These are phyloP conservation scores for Epichloe baconii DNA, from an alignment of 2,329 filamentous ascomycete species.

Conservation along the genomic window DNA sequence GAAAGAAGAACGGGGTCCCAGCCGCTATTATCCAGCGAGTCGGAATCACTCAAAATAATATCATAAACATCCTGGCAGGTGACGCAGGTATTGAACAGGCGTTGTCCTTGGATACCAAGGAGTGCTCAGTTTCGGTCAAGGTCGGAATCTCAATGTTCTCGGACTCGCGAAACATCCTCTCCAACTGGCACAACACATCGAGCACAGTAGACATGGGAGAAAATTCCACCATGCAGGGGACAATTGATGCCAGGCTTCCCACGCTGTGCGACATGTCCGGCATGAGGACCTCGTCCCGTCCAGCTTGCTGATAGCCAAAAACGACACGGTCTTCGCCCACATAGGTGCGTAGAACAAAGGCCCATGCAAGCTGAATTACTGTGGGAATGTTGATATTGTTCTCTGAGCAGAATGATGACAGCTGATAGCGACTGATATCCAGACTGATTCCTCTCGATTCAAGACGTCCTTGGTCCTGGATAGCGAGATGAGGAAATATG, in stretches of 20 bases:
- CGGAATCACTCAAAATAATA: slow-evolving; percentile 7
- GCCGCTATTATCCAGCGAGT: slow-evolving; percentile 4
- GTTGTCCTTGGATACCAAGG: slow-evolving; percentile 27
- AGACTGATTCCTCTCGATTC: slow-evolving; percentile 26
- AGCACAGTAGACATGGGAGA: slow-evolving; percentile 19
- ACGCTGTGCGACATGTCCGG: slow-evolving; percentile 28
- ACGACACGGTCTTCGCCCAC: slow-evolving; percentile 37
- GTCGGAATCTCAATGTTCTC: slow-evolving; percentile 30
- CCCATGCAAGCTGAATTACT: slow-evolving; percentile 47
- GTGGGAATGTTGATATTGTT: slow-evolving; percentile 31
- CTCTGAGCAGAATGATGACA: slow-evolving; percentile 30
- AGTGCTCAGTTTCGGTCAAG: slow-evolving; percentile 33
- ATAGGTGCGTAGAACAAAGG: slow-evolving; percentile 40
- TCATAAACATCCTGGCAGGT: slow-evolving; percentile 30
- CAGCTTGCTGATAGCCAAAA: slow-evolving; percentile 38
- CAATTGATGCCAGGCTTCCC: slow-evolving; percentile 31
- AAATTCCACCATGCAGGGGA: slow-evolving; percentile 23
- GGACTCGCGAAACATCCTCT: slow-evolving; percentile 14
- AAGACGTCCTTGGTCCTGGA: slow-evolving; percentile 13
- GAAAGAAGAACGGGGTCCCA: slow-evolving; percentile 8
- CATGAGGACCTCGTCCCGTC: slow-evolving; percentile 29
- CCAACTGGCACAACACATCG: slow-evolving; percentile 18
- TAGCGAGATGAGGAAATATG: slow-evolving; percentile 29
- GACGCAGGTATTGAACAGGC: slow-evolving; percentile 38
- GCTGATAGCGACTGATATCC: slow-evolving; percentile 24